Evolutionary conservation across 345 rosid genomes (phyloP).

Genomic region (Dipteronia sinensis): DNA sequence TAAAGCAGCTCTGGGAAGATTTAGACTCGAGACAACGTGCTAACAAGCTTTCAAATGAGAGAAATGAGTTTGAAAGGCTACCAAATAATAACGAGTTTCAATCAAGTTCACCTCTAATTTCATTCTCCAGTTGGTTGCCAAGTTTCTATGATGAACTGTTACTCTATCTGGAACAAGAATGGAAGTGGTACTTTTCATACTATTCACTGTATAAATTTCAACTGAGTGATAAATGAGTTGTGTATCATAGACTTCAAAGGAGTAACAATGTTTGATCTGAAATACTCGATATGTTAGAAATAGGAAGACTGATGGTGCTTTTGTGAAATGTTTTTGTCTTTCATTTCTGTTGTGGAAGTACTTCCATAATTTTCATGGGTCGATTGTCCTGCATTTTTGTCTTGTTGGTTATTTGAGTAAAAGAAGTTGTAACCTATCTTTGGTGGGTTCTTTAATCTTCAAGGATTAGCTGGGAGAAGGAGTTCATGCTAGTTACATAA

Average conservation of each 20-base stretch:
- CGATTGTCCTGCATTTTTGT: background rate
- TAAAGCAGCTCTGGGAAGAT: slow-evolving; percentile 93
- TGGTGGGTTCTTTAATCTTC: background rate
- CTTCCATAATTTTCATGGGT: background rate
- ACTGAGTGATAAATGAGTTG: background rate
- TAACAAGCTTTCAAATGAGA: slow-evolving; percentile 61
- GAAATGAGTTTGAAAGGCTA: slow-evolving; percentile 57
- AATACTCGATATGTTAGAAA: background rate
- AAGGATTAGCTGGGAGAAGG: background rate
- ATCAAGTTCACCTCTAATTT: slow-evolving; percentile 38
- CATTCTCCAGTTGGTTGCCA: slow-evolving; percentile 89
- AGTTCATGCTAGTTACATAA: background rate
- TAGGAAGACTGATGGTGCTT: background rate
- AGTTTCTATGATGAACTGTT: slow-evolving; percentile 91
- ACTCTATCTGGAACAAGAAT: slow-evolving; percentile 96
- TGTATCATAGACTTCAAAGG: background rate
- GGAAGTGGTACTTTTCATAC: slow-evolving; percentile 77
- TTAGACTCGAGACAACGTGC: slow-evolving; percentile 68
- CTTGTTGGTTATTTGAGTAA: background rate
- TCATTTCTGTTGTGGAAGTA: background rate
- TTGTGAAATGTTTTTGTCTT: background rate
- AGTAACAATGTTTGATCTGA: background rate
- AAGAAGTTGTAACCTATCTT: background rate
- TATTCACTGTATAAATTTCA: slow-evolving; percentile 5
- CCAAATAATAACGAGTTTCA: slow-evolving; percentile 52